These are phyloP conservation scores for Osmanthus fragrans DNA, from an alignment of 257 asterid genomes.

Conservation along the genomic window DNA sequence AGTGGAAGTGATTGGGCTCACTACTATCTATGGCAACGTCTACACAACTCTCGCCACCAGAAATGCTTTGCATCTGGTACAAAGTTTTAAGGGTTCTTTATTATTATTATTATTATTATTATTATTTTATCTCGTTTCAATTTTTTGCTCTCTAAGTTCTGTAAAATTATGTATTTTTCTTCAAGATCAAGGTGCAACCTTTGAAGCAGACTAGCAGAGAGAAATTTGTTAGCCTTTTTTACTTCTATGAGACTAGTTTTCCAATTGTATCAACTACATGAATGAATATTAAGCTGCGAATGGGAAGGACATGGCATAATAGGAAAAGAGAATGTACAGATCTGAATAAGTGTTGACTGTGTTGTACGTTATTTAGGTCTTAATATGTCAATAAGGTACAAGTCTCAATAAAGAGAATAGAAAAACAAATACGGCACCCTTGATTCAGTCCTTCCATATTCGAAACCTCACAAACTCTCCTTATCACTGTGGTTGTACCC, in stretches of 20 bases:
- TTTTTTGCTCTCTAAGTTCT: neutral
- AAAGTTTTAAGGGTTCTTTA: neutral
- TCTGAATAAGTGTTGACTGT: neutral
- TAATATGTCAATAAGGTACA: neutral
- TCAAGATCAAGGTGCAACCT: neutral
- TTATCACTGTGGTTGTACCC: too few relatives aligned
- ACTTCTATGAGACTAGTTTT: neutral
- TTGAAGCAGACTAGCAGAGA: neutral
- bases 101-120: too few relatives aligned
- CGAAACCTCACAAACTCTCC: too few relatives aligned
- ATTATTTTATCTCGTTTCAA: too few relatives aligned
- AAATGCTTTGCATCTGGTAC: constrained; percentile 94
- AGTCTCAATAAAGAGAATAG: neutral
- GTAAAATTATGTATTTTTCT: neutral
- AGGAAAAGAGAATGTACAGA: neutral
- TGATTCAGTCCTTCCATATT: too few relatives aligned
- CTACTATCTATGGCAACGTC: constrained; percentile 90
- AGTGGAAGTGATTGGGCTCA: constrained; percentile 89
- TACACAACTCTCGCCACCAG: constrained; percentile 95
- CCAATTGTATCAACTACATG: neutral
- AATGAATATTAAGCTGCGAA: neutral
- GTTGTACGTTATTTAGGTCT: neutral
- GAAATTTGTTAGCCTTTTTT: neutral
- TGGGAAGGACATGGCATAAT: neutral
- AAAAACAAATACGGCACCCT: too few relatives aligned